Conservation (phyloP, 352 stramenopile genomes). For the Thalassiosira pacifica region DNA sequence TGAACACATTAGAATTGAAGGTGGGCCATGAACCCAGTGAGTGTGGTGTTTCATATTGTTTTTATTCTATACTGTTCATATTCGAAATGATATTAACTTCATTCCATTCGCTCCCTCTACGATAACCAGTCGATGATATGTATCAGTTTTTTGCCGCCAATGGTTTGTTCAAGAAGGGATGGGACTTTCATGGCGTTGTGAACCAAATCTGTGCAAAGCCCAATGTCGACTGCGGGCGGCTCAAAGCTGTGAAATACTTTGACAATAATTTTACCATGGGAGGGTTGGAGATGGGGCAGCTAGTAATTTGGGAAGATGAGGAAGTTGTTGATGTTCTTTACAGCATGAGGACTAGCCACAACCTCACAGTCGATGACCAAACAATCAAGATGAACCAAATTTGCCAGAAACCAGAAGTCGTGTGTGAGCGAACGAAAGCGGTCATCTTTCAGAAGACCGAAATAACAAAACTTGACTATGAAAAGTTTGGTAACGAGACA, state of each 20-base stretch:
- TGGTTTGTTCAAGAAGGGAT: slow-evolving; percentile 71
- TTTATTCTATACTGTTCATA: too few relatives aligned
- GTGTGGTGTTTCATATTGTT: too few relatives aligned
- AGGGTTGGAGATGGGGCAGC: slow-evolving; percentile 32
- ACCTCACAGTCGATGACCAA: slow-evolving; percentile 63
- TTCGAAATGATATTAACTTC: too few relatives aligned
- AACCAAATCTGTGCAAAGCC: slow-evolving; percentile 62
- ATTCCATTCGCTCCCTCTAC: too few relatives aligned
- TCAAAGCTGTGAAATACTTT: slow-evolving; percentile 63
- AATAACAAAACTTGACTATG: slow-evolving; percentile 70
- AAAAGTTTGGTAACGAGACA: slow-evolving; percentile 73
- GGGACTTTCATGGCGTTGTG: slow-evolving; percentile 64
- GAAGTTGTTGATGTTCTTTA: slow-evolving; percentile 73
- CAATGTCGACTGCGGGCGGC: slow-evolving; percentile 57
- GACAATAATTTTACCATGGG: slow-evolving; percentile 66
- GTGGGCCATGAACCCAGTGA: slow-evolving; percentile 64
- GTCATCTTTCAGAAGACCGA: slow-evolving; percentile 62
- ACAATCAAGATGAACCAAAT: slow-evolving; percentile 65
- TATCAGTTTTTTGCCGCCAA: slow-evolving; percentile 63
- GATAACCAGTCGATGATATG: slow-evolving; percentile 66
- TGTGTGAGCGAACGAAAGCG: slow-evolving; percentile 56
- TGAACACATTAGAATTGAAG: slow-evolving; percentile 62
- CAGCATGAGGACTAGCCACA: slow-evolving; percentile 50
- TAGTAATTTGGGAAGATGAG: slow-evolving; percentile 68
- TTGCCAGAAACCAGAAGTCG: slow-evolving; percentile 62